Percentiles rank a stretch among this genome's conserved stretches.
These are phyloP conservation scores for Cyberlindnera samutprakarnensis DNA, from an alignment of 805 yeast genomes.

Conservation along the genomic window DNA sequence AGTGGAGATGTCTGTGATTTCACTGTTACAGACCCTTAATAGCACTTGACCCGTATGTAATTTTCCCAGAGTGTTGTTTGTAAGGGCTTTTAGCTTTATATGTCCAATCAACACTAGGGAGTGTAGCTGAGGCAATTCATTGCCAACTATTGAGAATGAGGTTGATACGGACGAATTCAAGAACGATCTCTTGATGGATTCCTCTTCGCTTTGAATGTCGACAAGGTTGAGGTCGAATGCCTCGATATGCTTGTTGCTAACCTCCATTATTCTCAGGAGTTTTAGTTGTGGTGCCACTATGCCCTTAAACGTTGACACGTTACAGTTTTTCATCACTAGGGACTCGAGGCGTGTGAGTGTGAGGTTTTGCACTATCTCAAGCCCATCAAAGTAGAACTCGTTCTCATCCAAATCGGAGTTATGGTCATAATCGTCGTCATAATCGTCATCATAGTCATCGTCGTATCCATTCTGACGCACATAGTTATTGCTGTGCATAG, in stretches of 20 bases:
- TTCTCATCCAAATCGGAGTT: conserved; percentile 28
- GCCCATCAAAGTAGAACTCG: conserved; percentile 29
- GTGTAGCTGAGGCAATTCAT: conserved; percentile 3
- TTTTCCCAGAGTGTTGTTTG: conserved; percentile 4
- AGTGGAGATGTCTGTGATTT: conserved; percentile 2
- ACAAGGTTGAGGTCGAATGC: conserved; percentile 16
- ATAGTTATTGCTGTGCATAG: conserved; percentile 15
- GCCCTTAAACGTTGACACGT: conserved; percentile 14
- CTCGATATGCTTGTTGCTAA: conserved; percentile 18
- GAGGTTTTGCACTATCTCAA: conserved; percentile 18
- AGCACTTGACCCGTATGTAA: conserved; percentile 5
- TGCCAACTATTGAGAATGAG: conserved; percentile 6
- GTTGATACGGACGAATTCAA: conserved; percentile 8
- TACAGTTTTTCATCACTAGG: conserved; percentile 17
- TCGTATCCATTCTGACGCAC: conserved; percentile 14
- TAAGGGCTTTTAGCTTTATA: conserved; percentile 6
- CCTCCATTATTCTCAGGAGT: conserved; percentile 14
- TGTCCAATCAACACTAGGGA: conserved; percentile 9
- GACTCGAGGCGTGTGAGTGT: conserved; percentile 8
- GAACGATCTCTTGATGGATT: conserved; percentile 3
- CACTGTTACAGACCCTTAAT: conserved; percentile 8
- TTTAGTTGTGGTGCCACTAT: conserved; percentile 10
- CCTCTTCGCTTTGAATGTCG: conserved; percentile 6
- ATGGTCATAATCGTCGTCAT: conserved; percentile 25
- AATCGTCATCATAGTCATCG: conserved; percentile 24